Conservation (phyloP, 106 monocot genomes). For the Acorus gramineus region DNA sequence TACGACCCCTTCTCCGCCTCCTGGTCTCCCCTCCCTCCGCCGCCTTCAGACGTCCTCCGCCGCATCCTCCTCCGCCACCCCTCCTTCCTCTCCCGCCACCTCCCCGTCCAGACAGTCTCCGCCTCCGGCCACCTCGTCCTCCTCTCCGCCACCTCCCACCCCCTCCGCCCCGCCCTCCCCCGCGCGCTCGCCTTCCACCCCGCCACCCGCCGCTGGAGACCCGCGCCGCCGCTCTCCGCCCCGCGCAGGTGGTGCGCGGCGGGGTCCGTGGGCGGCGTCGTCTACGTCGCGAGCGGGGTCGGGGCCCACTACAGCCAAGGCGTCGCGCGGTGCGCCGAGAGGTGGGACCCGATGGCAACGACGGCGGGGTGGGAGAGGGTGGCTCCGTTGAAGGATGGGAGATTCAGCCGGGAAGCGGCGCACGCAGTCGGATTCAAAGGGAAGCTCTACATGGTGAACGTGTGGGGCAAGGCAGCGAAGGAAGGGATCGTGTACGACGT, state of each 20-base stretch:
- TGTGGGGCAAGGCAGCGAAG: conserved; percentile 25
- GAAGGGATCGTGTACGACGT: conserved; percentile 55
- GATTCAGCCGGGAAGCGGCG: conserved; percentile 69
- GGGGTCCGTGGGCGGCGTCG: conserved; percentile 14
- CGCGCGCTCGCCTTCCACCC: conserved; percentile 55
- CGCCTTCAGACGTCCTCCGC: conserved; percentile 20
- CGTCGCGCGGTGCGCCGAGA: conserved; percentile 43
- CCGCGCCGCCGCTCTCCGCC: conserved; percentile 32
- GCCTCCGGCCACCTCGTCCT: conserved; percentile 28
- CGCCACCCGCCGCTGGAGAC: conserved; percentile 23
- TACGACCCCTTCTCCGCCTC: conserved; percentile 42
- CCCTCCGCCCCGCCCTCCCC: conserved; percentile 51
- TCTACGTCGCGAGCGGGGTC: conserved; percentile 62
- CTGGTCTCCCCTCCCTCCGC: conserved; percentile 49
- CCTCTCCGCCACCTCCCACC: conserved; percentile 37
- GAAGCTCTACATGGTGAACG: conserved; percentile 66
- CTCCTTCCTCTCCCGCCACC: conserved; percentile 52
- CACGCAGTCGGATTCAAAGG: conserved; percentile 37
- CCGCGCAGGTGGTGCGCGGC: conserved; percentile 86
- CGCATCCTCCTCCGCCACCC: conserved; percentile 48
- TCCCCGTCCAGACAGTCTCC: conserved; percentile 63
- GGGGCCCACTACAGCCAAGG: conserved; percentile 33
- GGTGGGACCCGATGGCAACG: conserved; percentile 22
- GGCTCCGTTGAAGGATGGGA: conserved; percentile 45
- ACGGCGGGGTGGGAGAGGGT: conserved; percentile 30